Evolutionary conservation across 1,139 yeast genomes (phyloP), one percentile per base, ranked within the genome.

Genomic region (Groenewaldozyma auringiensis): DNA sequence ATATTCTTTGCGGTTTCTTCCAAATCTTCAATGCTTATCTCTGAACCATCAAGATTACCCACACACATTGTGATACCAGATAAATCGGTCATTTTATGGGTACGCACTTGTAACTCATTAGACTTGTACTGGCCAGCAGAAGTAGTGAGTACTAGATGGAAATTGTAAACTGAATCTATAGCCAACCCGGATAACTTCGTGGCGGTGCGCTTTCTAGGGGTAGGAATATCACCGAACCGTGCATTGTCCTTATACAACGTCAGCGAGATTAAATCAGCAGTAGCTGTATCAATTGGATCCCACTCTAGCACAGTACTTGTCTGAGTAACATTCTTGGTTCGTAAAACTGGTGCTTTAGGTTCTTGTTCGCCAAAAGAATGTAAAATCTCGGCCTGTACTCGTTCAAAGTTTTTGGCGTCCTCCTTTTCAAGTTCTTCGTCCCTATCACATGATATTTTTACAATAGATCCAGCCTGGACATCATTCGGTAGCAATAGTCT

Each of bases 61-160:
- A 88, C 65, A 63, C 98, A 92, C 2, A 87, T 84, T 1, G 94
- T 87, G 50, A 92, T 87, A 50, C 99, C 99, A 1, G 88, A 76
- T 57, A 94, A 72, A 64, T 92, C 96, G 0, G 96, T 89, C 96
- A 92, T 89, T 62, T 88, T 89, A 63, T 89, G 97, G 4, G 98
- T 92, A 48, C 77, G 81, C 11, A 89, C 79, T 45, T 75, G 76
- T 36, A 92, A 65, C 31, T 69, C 68, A 37, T 87, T 83, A 4
- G 95, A 84, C 61, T 71, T 71, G 60, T 75, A 86, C 17, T 75
- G 73, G 14, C 99, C 99, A 0, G 97, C 95, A 1, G 95, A 82
- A 4, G 98, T 89, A 50, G 81, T 83, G 60, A 92, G 71, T 54
- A 81, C 77, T 58, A 92, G 74, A 58, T 83, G 89, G 65, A 92